phyloP scores from a whole-genome alignment of 2,329 filamentous ascomycete genomes.

The Ophiostoma ulmi region DNA sequence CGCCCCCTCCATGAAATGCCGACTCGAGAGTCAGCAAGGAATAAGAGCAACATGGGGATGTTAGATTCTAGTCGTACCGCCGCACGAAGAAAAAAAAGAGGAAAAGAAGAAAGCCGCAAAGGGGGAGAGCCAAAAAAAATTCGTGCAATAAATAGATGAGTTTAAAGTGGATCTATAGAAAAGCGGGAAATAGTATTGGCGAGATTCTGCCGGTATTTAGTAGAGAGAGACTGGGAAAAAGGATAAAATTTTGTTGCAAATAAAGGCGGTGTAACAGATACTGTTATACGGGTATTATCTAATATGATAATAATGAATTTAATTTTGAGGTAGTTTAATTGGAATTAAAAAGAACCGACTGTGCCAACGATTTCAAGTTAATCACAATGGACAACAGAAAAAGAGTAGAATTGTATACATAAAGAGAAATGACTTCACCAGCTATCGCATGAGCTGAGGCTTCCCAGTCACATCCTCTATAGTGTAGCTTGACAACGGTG shows the following conservation, averaged over 20 bases:
- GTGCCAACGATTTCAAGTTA: too few species aligned
- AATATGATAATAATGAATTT: neutral
- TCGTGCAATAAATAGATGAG: conserved; percentile 2
- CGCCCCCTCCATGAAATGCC: conserved; percentile 23
- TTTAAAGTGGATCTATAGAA: neutral
- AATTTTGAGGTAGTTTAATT: neutral
- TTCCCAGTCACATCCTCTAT: neutral
- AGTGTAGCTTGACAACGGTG: neutral
- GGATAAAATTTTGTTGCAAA: neutral
- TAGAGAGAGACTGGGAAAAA: too few species aligned
- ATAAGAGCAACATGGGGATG: conserved; percentile 75
- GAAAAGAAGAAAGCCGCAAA: conserved; percentile 31
- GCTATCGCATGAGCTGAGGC: neutral
- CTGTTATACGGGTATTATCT: neutral
- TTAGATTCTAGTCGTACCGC: conserved; percentile 59
- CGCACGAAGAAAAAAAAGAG: conserved; percentile 66
- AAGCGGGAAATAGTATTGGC: conserved; percentile 9
- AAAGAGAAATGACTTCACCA: neutral
- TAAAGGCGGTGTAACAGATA: neutral
- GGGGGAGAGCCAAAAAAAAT: conserved; percentile 20
- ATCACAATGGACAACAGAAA: neutral
- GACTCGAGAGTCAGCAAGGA: conserved; percentile 27
- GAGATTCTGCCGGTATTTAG: neutral
- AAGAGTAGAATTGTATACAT: neutral
- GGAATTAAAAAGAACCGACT: neutral